A percentile compares a stretch with the other conserved stretches of the same genome.
phyloP scores from a whole-genome alignment of 2,329 filamentous ascomycete species.

The Calonectria hongkongensis region DNA sequence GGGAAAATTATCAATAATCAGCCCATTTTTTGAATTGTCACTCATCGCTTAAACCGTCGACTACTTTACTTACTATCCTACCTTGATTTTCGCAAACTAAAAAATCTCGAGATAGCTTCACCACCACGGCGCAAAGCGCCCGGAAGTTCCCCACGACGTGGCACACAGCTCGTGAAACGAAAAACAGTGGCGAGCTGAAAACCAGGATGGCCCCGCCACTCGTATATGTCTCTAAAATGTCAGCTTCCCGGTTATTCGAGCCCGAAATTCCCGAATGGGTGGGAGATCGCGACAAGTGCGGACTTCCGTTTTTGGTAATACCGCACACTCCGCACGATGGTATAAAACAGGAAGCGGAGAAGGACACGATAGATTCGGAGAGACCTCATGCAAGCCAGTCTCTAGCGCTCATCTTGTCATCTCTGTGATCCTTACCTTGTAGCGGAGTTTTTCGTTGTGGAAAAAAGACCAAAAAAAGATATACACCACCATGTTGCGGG shows the following conservation, averaged over 20 bases:
- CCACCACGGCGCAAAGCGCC: not conserved
- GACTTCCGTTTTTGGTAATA: slow-evolving; percentile 56
- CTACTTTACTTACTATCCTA: no score
- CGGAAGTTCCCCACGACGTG: no score
- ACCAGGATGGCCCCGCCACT: slow-evolving; percentile 6
- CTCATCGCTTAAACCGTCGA: not conserved
- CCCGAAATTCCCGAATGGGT: slow-evolving; percentile 34
- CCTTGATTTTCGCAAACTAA: not conserved
- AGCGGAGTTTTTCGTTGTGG: not conserved
- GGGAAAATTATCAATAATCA: not conserved
- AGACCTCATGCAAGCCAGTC: not conserved
- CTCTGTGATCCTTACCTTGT: not conserved
- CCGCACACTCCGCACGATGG: slow-evolving; percentile 48
- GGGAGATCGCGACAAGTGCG: slow-evolving; percentile 40
- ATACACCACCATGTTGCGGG: slow-evolving; percentile 47
- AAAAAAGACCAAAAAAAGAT: not conserved
- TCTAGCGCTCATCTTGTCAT: slow-evolving; percentile 5
- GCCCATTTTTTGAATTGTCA: not conserved
- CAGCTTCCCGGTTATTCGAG: slow-evolving; percentile 20
- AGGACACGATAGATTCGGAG: not conserved
- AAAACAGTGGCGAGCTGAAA: slow-evolving; percentile 4
- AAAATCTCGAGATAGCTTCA: slow-evolving; percentile 17
- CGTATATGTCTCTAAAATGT: slow-evolving; percentile 21
- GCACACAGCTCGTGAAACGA: not conserved
- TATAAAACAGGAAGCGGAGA: slow-evolving; percentile 46